Evolutionary conservation across 257 asterid species (phyloP).

Genomic region (Nicotiana tabacum): DNA sequence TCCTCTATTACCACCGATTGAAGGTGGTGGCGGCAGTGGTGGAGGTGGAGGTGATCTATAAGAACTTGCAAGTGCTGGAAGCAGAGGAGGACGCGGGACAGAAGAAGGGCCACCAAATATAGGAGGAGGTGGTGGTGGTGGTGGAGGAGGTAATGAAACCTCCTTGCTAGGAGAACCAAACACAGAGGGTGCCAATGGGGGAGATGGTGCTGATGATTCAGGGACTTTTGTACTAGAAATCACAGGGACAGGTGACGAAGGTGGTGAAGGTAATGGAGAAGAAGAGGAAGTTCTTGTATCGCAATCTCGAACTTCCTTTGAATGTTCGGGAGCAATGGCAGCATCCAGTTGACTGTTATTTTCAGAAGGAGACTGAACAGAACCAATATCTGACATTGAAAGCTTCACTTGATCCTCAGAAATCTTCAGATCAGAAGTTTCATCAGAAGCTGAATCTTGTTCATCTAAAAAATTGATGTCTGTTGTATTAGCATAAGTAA

Average conservation of each 20-base stretch:
- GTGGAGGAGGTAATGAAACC: conserved; percentile 13
- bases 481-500: conserved; percentile 25
- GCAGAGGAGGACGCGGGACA: conserved; percentile 3
- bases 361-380: conserved; percentile 23
- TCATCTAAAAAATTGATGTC: conserved; percentile 65
- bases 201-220: conserved; percentile 14
- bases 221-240: conserved; percentile 24
- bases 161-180: conserved; percentile 13
- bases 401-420: conserved; percentile 39
- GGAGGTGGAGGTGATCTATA: conserved; percentile 14
- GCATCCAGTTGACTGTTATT: conserved; percentile 34
- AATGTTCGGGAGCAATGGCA: conserved; percentile 28
- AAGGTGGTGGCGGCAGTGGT: conserved; percentile 16
- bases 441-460: conserved; percentile 59
- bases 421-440: conserved; percentile 41
- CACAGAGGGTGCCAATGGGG: conserved; percentile 11
- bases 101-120: conserved; percentile 10
- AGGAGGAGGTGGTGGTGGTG: conserved; percentile 14
- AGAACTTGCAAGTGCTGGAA: conserved; percentile 6
- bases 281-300: conserved; percentile 27
- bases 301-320: conserved; percentile 25
- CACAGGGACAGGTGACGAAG: conserved; percentile 17
- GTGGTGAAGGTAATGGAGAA: conserved; percentile 19
- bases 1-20: conserved; percentile 17
- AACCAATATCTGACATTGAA: conserved; percentile 27